A percentile compares a stretch with the other conserved stretches of the same genome.
Evolutionary conservation across 208 protist species (phyloP).

Genomic region (Angomonas deanei): DNA sequence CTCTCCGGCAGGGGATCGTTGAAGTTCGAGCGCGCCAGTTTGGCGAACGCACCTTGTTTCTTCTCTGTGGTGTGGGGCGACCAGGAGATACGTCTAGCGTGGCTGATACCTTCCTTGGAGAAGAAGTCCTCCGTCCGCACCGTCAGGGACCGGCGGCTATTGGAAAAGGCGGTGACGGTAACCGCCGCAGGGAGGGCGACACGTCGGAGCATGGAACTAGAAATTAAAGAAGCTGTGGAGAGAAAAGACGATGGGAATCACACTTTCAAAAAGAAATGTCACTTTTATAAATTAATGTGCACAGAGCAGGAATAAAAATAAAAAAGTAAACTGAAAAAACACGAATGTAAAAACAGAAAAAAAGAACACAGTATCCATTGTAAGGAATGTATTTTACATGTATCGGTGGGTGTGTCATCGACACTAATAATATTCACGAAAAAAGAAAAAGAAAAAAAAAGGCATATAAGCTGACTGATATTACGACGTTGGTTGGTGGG

Average conservation of each 20-base stretch:
- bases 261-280: no score
- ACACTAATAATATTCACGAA: no score
- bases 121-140: constrained; percentile 89
- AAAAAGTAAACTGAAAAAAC: no score
- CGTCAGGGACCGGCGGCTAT: constrained; percentile 28
- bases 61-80: constrained; percentile 88
- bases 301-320: background rate
- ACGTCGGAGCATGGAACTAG: background rate
- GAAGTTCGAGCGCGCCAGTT: constrained; percentile 87
- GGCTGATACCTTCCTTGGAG: constrained; percentile 83
- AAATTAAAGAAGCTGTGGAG: constrained; percentile 3
- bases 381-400: no score
- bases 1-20: constrained; percentile 61
- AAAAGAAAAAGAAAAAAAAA: no score
- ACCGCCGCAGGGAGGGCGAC: background rate
- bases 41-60: constrained; percentile 82
- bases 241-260: background rate
- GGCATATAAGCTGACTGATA: no score
- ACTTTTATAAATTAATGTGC: background rate
- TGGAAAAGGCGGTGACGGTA: background rate
- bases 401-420: no score
- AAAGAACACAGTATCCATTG: no score
- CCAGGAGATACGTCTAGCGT: constrained; percentile 86
- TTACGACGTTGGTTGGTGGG: no score
- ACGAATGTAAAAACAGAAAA: no score